Evolutionary conservation across 2,329 filamentous ascomycete species (phyloP), one percentile per base, ranked within the genome.

Genomic region (Pseudogymnoascus sp.): DNA sequence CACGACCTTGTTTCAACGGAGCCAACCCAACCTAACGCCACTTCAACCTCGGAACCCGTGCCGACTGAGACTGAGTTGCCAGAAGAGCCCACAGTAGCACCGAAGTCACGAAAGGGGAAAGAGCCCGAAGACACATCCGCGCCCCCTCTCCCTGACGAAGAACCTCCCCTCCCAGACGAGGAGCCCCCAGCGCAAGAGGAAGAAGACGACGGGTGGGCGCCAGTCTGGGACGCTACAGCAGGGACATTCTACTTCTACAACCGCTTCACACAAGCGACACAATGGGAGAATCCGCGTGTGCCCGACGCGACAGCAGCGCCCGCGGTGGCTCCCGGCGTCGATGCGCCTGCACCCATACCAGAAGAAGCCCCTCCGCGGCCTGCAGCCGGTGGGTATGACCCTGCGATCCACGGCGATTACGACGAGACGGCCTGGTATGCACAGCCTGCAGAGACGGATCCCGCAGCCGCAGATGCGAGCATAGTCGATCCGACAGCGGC

Each of bases 341-440:
- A 72, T 6, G 62, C 70, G n/a, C 64, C 71, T 23, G 64, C 73
- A 4, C 66, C 70, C 76, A 39, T 39, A 59, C 55, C 55, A 2
- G 37, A 37, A 4, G 65, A 73, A 63, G 61, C 77, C 68, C 52
- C 69, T 31, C 64, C 68, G 35, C 45, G 45, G n/a, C 64, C 70
- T 55, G 68, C 69, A 65, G 83, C 81, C 4, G 87, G 88, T 63
- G 92, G 93, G 65, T 99, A 99, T 78, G 96, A 97, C 72, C 94
- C 94, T 1, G 90, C 91, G 23, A 93, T 99, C 52, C 94, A 99
- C 74, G 94, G 94, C 69, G 89, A 92, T 77, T 99, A 97, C 78
- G 94, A 99, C 71, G 92, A 92, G 3, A 94, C 88, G 64, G 93
- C 94, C n/a, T 90, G 92, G 78, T 99, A 99, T 73, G 93, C 94